phyloP scores from a whole-genome alignment of 2,329 filamentous ascomycete species.

The Penicillium aurantiogriseum region DNA sequence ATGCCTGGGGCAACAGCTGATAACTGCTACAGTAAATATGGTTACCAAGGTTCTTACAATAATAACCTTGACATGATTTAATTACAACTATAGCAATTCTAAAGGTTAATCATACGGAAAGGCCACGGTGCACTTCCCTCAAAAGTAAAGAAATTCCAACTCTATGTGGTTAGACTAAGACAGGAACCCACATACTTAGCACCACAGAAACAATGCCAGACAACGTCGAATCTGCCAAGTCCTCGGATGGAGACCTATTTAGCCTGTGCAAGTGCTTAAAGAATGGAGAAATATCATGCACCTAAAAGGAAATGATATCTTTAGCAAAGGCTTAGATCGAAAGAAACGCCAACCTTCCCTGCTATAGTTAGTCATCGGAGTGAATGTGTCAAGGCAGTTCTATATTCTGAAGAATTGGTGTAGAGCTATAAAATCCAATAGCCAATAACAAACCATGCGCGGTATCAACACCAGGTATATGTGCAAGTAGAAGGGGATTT shows the following conservation, averaged over 20 bases:
- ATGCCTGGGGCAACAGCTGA: constrained; percentile 9
- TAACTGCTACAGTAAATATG: not conserved
- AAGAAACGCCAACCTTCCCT: not conserved
- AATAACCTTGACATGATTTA: too few species aligned
- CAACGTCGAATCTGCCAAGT: not conserved
- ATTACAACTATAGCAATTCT: not conserved
- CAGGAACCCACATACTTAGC: not conserved
- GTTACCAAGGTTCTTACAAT: not conserved
- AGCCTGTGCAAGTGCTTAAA: not conserved
- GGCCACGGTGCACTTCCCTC: not conserved
- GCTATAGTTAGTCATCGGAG: not conserved
- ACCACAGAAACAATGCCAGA: not conserved
- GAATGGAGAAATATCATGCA: not conserved
- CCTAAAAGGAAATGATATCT: not conserved
- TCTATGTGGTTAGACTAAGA: not conserved
- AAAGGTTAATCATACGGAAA: not conserved
- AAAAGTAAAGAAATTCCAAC: too few species aligned
- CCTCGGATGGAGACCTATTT: not conserved
- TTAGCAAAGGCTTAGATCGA: not conserved
- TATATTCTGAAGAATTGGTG: not conserved
- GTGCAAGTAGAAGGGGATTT: constrained; percentile 10
- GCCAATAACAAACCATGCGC: not conserved
- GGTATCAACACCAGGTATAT: constrained; percentile 6
- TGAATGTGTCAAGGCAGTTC: not conserved
- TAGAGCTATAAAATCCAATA: constrained; percentile 12